These are phyloP conservation scores for Calonectria leucothoes DNA, from an alignment of 2,329 filamentous ascomycete species.

Conservation along the genomic window DNA sequence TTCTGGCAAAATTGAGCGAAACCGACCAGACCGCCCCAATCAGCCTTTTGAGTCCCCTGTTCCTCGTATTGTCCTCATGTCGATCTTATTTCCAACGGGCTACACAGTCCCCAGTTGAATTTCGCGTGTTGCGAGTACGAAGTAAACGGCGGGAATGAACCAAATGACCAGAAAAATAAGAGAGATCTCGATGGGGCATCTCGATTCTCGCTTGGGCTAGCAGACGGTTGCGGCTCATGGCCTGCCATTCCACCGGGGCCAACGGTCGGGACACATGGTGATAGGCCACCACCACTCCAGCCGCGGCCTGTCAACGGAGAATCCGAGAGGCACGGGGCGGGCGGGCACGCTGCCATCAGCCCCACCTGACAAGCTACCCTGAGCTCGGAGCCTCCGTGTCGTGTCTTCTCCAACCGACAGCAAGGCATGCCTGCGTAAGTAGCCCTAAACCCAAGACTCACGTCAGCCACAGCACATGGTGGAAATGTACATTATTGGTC, in stretches of 20 bases:
- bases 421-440: not conserved
- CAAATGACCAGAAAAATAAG: not conserved
- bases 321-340: not conserved
- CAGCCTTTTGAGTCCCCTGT: not conserved
- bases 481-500: not conserved
- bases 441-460: not conserved
- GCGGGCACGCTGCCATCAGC: not conserved
- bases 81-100: not conserved
- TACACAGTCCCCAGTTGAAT: not conserved
- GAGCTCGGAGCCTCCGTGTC: not conserved
- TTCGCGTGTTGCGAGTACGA: not conserved
- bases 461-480: not conserved
- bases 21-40: not conserved
- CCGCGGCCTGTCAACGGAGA: not conserved
- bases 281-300: not conserved
- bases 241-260: not conserved
- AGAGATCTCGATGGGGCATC: not conserved
- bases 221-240: not conserved
- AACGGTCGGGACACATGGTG: not conserved
- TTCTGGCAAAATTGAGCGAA: not conserved
- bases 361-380: not conserved
- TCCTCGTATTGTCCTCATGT: conserved; percentile 2
- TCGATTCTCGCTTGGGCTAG: not conserved
- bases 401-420: not conserved
- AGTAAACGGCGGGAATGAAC: not conserved